phyloP scores from a whole-genome alignment of 1,284 basidiomycete genomes.

The Peniophora sp. region DNA sequence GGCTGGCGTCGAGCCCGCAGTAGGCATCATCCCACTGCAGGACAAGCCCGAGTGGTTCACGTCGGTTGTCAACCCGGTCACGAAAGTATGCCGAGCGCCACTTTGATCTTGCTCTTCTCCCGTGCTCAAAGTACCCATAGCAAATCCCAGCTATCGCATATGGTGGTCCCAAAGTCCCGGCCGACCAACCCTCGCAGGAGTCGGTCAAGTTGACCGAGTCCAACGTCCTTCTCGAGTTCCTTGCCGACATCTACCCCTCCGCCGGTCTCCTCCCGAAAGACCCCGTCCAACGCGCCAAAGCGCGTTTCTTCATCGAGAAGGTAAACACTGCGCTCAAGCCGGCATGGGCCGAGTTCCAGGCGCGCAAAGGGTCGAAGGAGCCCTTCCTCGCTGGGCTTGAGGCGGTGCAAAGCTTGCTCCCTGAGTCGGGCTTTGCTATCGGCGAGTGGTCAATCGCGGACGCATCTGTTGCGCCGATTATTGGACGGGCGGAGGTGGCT shows the following conservation, averaged over 20 bases:
- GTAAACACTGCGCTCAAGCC: constrained; percentile 27
- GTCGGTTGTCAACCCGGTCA: constrained; percentile 10
- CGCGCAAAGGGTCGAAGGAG: constrained; percentile 35
- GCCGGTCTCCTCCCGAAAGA: constrained; percentile 39
- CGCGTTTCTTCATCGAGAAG: constrained; percentile 36
- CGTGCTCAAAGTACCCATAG: constrained; percentile 16
- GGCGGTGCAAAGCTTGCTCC: constrained; percentile 25
- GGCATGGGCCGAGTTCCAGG: not conserved
- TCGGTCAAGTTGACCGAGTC: constrained; percentile 56
- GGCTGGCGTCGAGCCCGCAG: constrained; percentile 36
- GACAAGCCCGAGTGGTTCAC: constrained; percentile 61
- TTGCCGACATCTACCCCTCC: constrained; percentile 45
- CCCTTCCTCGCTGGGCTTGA: constrained; percentile 25
- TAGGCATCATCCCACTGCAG: constrained; percentile 44
- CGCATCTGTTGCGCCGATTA: constrained; percentile 40
- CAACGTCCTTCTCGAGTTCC: constrained; percentile 53
- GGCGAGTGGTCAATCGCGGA: constrained; percentile 45
- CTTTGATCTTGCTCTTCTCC: constrained; percentile 18
- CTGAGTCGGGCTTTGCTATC: constrained; percentile 21
- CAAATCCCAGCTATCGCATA: constrained; percentile 51
- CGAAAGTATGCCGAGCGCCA: constrained; percentile 36
- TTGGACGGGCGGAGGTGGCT: constrained; percentile 22
- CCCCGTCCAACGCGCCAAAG: constrained; percentile 45
- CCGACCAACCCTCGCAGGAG: constrained; percentile 46
- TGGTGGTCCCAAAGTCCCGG: constrained; percentile 42